A percentile compares a stretch with the other conserved stretches of the same genome.
Conservation (phyloP, 306 rosid species). For the Cucurbita ficifolia region DNA sequence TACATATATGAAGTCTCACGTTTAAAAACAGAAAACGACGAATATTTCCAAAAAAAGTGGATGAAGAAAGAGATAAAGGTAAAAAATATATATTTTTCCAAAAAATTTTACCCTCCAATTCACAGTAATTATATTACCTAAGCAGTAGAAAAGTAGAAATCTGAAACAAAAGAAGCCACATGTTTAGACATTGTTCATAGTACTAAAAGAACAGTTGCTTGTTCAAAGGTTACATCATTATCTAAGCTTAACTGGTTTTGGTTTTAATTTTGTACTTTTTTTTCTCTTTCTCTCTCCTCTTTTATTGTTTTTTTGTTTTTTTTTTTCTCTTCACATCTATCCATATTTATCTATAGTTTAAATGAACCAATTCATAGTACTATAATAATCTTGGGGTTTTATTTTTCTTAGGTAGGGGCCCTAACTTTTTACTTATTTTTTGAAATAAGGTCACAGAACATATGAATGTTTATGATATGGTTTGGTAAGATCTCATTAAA, state of each 20-base stretch:
- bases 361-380: background rate
- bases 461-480: background rate
- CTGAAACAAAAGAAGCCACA: background rate
- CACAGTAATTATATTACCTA: background rate
- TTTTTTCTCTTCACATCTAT: background rate
- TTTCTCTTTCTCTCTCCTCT: background rate
- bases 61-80: no score
- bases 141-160: background rate
- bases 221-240: background rate
- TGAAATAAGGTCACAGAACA: background rate
- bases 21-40: no score
- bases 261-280: background rate
- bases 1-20: no score
- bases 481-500: background rate
- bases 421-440: background rate
- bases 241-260: background rate
- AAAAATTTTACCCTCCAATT: background rate
- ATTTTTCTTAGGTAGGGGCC: background rate
- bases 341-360: background rate
- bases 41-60: background rate
- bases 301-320: background rate
- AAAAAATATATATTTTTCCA: background rate
- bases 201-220: background rate
- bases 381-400: background rate
- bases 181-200: background rate